Base-by-base conservation (phyloP, 2,329 filamentous ascomycete species). In the Trichoderma polysporum region DNA sequence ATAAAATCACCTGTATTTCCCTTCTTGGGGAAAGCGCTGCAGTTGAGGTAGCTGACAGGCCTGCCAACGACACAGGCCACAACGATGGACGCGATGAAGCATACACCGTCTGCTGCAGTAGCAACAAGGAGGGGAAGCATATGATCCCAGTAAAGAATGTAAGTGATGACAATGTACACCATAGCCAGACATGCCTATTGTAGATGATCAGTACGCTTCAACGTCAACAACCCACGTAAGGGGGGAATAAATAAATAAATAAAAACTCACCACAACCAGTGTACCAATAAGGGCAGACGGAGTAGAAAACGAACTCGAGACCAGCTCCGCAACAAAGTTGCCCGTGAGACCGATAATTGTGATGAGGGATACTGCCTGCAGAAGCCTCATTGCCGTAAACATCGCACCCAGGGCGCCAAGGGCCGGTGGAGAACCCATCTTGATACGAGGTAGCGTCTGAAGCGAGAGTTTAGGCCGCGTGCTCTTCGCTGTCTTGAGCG, bases 241-340 rank as follows among this genome's bases (percentile, higher is more conserved):
- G 22, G 22, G 4, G 15, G 8, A 37, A 9, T 12, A 37, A 19
- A 19, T 1, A 41, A 1, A 0, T 19, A 17, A 8, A 86, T 91
- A 74, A 85, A 97, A 9, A 86, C 91, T 75, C 86, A 97, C 93
- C 71, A 97, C 87, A 68, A 87, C 87, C 69, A 97, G 84, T 3
- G 92, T 93, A 33, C 89, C 92, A 33, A 97, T 86, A 25, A 97
- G 83, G 54, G 93, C 88, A 60, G 86, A 82, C 0, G 93, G 91
- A 0, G 91, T 88, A 33, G 86, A 83, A 65, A 89, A 85, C 69
- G 89, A 85, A 25, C 83, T 85, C 50, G 83, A 81, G 52, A 92
- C 87, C 76, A 96, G 93, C 72, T 91, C 85, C 27, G 88, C 84
- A 73, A 97, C 89, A 79, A 97, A 96, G 78, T 94, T 93, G 74